phyloP scores from a whole-genome alignment of 2,329 filamentous ascomycete species.

The Neofusicoccum laricinum region DNA sequence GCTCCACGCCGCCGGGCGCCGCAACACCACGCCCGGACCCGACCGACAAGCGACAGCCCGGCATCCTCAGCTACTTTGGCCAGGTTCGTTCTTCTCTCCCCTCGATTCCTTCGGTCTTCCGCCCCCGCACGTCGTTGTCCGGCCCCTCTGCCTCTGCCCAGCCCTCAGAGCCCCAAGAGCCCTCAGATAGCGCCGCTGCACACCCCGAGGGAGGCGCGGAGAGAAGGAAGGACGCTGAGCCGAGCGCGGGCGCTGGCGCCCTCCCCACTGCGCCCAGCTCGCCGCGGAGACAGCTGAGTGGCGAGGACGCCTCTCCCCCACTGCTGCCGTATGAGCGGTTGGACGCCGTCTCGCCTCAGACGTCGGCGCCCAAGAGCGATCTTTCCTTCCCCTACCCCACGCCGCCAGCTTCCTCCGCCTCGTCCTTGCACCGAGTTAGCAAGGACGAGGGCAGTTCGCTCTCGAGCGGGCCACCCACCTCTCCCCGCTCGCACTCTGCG shows the following conservation, averaged over 20 bases:
- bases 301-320: constrained; percentile 27
- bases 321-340: constrained; percentile 36
- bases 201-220: constrained; percentile 15
- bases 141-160: constrained; percentile 37
- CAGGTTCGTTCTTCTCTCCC: constrained; percentile 85
- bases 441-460: constrained; percentile 22
- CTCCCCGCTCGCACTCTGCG: constrained; percentile 23
- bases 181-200: constrained; percentile 11
- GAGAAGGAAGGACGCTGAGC: neutral
- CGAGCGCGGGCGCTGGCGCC: constrained; percentile 16
- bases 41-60: constrained; percentile 90
- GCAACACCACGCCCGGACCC: constrained; percentile 92
- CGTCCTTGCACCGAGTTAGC: constrained; percentile 32
- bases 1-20: constrained; percentile 84
- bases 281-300: constrained; percentile 19
- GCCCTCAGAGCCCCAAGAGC: constrained; percentile 28
- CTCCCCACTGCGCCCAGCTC: constrained; percentile 36
- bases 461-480: constrained; percentile 20
- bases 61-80: constrained; percentile 91
- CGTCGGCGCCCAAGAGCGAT: constrained; percentile 19
- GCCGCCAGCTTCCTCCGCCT: constrained; percentile 40
- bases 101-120: constrained; percentile 44
- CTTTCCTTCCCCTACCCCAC: constrained; percentile 35
- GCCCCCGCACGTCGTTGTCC: constrained; percentile 39
- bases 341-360: constrained; percentile 1